Conservation (phyloP, 129 eudicot species). For the Flaveria trinervia region DNA sequence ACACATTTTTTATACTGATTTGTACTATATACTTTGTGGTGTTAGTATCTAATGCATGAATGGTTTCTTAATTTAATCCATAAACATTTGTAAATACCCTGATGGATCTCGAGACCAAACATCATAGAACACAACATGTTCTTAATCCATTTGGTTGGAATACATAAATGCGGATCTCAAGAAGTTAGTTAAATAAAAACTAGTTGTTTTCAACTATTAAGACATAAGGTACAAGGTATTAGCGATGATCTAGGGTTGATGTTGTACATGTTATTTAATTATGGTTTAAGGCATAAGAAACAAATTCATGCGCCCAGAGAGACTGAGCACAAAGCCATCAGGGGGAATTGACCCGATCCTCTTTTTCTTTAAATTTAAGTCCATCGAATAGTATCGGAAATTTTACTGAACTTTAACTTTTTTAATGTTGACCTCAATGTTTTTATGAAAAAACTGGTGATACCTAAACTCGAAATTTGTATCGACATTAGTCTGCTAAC, state of each 20-base stretch:
- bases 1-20: constrained; percentile 15
- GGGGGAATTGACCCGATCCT: no score
- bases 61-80: constrained; percentile 11
- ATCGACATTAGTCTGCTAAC: no score
- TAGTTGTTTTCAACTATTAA: neutral
- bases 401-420: no score
- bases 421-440: no score
- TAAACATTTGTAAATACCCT: constrained; percentile 8
- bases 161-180: neutral
- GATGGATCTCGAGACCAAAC: constrained; percentile 30
- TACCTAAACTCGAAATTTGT: no score
- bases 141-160: constrained; percentile 20
- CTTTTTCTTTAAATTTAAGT: no score
- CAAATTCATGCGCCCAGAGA: neutral
- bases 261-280: constrained; percentile 18
- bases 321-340: neutral
- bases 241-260: constrained; percentile 32
- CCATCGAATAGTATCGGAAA: no score
- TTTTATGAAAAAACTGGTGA: no score
- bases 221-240: constrained; percentile 25
- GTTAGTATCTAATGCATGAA: constrained; percentile 3
- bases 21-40: constrained; percentile 1
- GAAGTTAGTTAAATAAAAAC: neutral
- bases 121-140: constrained; percentile 26
- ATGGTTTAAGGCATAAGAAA: neutral